Evolutionary conservation across 2,329 filamentous ascomycete genomes (phyloP).

Genomic region (Colletotrichum tofieldiae): DNA sequence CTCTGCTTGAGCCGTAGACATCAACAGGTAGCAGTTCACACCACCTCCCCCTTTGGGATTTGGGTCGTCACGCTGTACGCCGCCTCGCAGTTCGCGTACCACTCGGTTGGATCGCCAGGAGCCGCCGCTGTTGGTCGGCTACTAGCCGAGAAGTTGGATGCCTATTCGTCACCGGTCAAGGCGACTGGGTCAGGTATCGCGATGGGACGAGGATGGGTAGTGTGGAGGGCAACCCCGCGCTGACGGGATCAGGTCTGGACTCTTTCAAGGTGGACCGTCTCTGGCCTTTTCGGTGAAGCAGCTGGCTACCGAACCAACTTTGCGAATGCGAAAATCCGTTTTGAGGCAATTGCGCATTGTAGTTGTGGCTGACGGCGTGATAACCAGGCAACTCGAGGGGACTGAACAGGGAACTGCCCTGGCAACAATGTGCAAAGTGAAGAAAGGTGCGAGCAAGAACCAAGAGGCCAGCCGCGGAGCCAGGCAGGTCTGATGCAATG

Average conservation of each 20-base stretch:
- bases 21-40: conserved; percentile 14
- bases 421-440: neutral
- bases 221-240: conserved; percentile 24
- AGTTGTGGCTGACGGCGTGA: neutral
- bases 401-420: neutral
- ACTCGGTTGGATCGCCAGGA: neutral
- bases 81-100: conserved; percentile 22
- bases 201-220: neutral
- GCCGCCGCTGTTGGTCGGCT: neutral
- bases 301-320: neutral
- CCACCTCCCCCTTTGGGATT: conserved; percentile 4
- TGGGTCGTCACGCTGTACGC: neutral
- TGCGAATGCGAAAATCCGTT: neutral
- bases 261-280: conserved; percentile 11
- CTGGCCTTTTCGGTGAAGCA: neutral
- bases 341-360: neutral
- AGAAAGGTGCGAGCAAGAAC: neutral
- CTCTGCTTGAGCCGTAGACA: neutral
- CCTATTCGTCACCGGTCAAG: conserved; percentile 5
- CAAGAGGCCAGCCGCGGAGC: neutral
- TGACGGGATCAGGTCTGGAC: neutral
- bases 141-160: conserved; percentile 17
- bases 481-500: too few relatives aligned
- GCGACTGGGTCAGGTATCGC: conserved; percentile 19
- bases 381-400: neutral